Evolutionary conservation across 1,284 basidiomycete species (phyloP), one percentile per base, ranked within the genome.

Genomic region (Leccinum laetum): DNA sequence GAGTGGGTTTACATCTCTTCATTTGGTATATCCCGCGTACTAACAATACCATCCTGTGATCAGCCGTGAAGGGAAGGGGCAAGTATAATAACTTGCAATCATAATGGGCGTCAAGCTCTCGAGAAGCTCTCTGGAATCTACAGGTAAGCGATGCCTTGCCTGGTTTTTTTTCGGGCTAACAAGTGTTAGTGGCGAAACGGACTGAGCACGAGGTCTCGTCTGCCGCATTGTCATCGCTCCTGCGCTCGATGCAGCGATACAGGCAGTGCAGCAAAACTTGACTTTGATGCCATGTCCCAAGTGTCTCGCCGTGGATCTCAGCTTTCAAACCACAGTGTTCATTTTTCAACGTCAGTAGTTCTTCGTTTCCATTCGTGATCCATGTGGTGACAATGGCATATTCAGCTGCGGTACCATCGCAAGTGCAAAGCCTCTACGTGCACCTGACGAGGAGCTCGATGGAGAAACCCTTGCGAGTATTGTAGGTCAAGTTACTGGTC

Each of bases 401-500:
- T 46, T 46, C 46, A 72, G 69, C 4, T 37, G 53, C 60, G 10
- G 62, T 26, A 29, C 56, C 55, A 26, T 26, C 58, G 3, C 35
- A 49, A 71, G 58, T 58, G 64, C 18, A 63, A 26, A 71, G 65
- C 11, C 39, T 68, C 35, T 71, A 61, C 5, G 61, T 62, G 49
- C 65, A 69, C 11, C 71, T 71, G 41, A 44, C 41, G 41, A 64
- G 21, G 58, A 60, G 37, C 5, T 41, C 26, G 52, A 57, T 5
- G 26, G 46, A 61, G 39, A 73, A 71, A 57, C 72, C 63, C 53
- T 68, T 69, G 58, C 62, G 69, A 60, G 64, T 72, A 46, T 58
- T 74, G 52, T 75, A 74, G 64, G 44, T 29, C 29, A 44, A 16
- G 13, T 32, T 60, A 24, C 29, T 18, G 35, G 26, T 46, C 16